These are phyloP conservation scores for Talaromyces sp. DNA, from an alignment of 2,329 filamentous ascomycete species.

Conservation along the genomic window DNA sequence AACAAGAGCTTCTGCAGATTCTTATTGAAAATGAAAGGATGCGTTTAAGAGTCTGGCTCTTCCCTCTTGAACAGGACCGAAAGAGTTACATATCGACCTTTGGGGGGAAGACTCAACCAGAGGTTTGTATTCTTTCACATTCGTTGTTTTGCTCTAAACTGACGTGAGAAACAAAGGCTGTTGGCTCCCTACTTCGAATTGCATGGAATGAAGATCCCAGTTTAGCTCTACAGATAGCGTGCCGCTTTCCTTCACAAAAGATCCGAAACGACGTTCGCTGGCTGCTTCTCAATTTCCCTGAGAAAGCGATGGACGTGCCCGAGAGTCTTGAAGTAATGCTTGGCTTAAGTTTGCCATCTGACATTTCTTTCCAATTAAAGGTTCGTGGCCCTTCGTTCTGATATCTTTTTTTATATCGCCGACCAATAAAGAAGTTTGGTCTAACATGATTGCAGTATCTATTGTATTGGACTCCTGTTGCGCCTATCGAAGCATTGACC, in stretches of 20 bases:
- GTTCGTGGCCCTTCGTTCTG: conserved; percentile 37
- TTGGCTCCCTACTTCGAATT: conserved; percentile 65
- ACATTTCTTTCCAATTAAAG: conserved; percentile 82
- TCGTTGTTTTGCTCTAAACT: conserved; percentile 11
- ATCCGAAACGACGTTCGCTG: conserved; percentile 72
- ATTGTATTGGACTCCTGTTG: conserved; percentile 87
- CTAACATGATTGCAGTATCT: conserved; percentile 60
- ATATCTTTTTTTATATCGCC: background rate
- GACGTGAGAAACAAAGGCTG: conserved; percentile 36
- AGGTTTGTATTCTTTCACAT: conserved; percentile 24
- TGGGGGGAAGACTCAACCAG: conserved; percentile 36
- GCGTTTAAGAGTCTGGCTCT: conserved; percentile 83
- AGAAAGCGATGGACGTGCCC: conserved; percentile 74
- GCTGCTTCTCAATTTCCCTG: conserved; percentile 75
- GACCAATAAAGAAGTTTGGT: background rate
- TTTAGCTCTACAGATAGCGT: conserved; percentile 78
- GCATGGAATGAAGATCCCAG: conserved; percentile 85
- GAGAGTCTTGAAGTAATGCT: conserved; percentile 80
- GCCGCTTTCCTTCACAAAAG: conserved; percentile 71
- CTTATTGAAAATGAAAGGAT: conserved; percentile 80
- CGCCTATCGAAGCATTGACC: conserved; percentile 87
- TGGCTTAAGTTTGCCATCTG: conserved; percentile 67
- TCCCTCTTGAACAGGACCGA: conserved; percentile 65
- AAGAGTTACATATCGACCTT: conserved; percentile 48
- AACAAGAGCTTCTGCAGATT: conserved; percentile 76